Evolutionary conservation across 2,329 filamentous ascomycete species (phyloP), one percentile per base, ranked within the genome.

Genomic region (Pyrenophora teres): DNA sequence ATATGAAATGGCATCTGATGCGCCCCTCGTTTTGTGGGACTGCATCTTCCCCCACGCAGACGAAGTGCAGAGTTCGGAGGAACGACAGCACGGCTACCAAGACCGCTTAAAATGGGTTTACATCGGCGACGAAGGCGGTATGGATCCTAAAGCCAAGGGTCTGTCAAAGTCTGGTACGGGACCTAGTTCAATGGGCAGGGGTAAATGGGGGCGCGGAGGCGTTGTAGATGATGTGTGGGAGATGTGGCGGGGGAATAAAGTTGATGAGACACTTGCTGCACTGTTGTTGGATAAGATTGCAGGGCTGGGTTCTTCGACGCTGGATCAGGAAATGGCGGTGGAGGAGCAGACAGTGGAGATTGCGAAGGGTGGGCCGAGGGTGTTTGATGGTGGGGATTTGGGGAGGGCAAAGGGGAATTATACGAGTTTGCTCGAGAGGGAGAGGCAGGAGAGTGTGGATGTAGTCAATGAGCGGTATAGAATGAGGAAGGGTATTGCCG

Each of bases 21-120:
- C 87, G 21, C 93, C 94, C 2, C 82, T 99, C 7, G 94, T 97
- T 13, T 83, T 99, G 5, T 97, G 93, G 93, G 91, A 97, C 75
- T 97, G 93, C 74, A 81, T 95, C 30, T 99, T 97, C 73, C 90
- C 90, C 0, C 76, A 61, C 32, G 59, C 53, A 76, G 38, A 69
- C 12, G 73, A 75, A 40, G 68, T 71, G 1, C 73, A 77, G 39
- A 62, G 68, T 59, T 62, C 62, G 2, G 65, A 69, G n/a, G 66
- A 70, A 15, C 68, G 77, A 62, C 74, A 76, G 25, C 43, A 47
- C 21, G 73, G 80, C 21, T 73, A 74, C 44, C 75, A 79, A 35
- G 87, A 94, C 70, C 80, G 81, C 0, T 70, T 97, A 49, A 71
- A 86, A 15, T 99, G 94, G 93, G 73, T 92, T 0, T 89, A 92